Evolutionary conservation across 805 yeast species (phyloP), one percentile per base, ranked within the genome.

Genomic region (Sugiyamaella americana): DNA sequence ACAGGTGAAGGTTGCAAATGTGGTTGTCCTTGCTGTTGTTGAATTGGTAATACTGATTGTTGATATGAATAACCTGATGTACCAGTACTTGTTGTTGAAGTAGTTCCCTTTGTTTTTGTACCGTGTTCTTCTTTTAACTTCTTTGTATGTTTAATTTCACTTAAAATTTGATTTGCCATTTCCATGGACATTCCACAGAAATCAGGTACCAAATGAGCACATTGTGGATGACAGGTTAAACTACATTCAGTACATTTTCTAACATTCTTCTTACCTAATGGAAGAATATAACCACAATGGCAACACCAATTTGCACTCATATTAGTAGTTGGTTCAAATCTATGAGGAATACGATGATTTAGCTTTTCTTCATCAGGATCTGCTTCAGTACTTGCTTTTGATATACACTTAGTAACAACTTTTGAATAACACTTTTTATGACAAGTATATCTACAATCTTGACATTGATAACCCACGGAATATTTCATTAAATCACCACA

Each of bases 261-360:
- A 8, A 89, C 94, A 57, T 86, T 88, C 65, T 87, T 88, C 59
- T 83, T 79, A 44, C 98, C 96, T 84, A 96, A 83, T 16, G 98
- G 98, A 52, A 93, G 73, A 44, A 93, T 81, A 62, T 87, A 87
- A 51, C 99, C 99, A 75, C 99, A 93, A 64, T 93, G 99, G 58
- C 98, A 93, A 69, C 99, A 93, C 99, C 99, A 93, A 62, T 91
- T 89, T 2, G 99, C 94, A 58, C 96, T 94, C 67, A 88, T 82
- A 61, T 93, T 93, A 16, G 93, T 76, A 22, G 80, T 78, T n/a
- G 91, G 89, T 55, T 86, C 96, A 64, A 91, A 91, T 63, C 96
- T 79, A 64, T 93, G 99, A 30, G 98, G 98, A 56, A 93, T 93
- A 54, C 95, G 84, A 65, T 93, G 98, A 60, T 93, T 93, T 64